Evolutionary conservation across 1,284 basidiomycete genomes (phyloP).

Genomic region (Leccinum huronense): DNA sequence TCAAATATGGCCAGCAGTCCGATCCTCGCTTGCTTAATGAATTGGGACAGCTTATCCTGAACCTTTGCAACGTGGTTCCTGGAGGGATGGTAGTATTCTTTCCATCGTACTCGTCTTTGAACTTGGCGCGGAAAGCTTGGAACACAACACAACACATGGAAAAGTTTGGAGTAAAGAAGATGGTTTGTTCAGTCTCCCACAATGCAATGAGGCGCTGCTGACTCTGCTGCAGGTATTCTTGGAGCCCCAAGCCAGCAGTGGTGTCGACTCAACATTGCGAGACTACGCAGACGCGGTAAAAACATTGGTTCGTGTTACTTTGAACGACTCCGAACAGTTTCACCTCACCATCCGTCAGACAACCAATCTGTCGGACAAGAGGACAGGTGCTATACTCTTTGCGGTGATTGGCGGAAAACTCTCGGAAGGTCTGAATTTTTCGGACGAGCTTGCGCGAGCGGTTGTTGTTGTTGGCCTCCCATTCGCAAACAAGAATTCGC

Average conservation of each 20-base stretch:
- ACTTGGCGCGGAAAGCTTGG: conserved; percentile 71
- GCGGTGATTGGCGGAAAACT: conserved; percentile 97
- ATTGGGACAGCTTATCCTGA: conserved; percentile 80
- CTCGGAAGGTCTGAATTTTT: conserved; percentile 96
- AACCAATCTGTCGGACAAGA: conserved; percentile 33
- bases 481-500: conserved; percentile 89
- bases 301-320: conserved; percentile 34
- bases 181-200: conserved; percentile 35
- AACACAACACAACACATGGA: conserved; percentile 56
- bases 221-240: conserved; percentile 67
- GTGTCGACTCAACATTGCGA: conserved; percentile 76
- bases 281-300: conserved; percentile 71
- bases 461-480: conserved; percentile 92
- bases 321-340: neutral
- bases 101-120: conserved; percentile 87
- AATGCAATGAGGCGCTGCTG: neutral
- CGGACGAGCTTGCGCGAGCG: conserved; percentile 84
- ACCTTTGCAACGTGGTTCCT: conserved; percentile 77
- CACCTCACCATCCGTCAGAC: conserved; percentile 18
- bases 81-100: conserved; percentile 93
- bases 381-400: conserved; percentile 73
- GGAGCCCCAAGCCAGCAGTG: conserved; percentile 77
- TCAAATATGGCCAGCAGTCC: conserved; percentile 79
- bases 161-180: conserved; percentile 73
- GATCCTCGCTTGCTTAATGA: conserved; percentile 74